Base-by-base conservation (phyloP, 1,284 basidiomycete species). In the Apiotrichum laibachii region DNA sequence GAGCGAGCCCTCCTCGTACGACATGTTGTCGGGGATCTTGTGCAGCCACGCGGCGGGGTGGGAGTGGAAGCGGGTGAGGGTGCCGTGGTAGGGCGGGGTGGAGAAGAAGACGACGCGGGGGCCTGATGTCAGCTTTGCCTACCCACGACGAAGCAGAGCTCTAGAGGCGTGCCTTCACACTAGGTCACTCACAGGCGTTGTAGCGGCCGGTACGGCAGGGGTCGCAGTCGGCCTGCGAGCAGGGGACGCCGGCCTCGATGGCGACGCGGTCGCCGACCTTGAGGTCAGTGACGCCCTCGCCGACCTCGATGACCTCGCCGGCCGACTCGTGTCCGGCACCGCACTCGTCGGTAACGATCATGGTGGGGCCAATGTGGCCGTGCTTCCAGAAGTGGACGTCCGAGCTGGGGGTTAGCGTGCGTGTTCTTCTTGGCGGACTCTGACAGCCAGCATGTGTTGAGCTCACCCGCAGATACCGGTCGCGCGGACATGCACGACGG, bases 11-110 rank as follows among this genome's bases (percentile, higher is more conserved):
- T 84, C 82, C 59, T 83, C 82, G 65, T 63, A 82, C 8, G 71
- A 72, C 22, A 82, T 68, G 62, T 69, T 75, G 60, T 80, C 76
- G 1, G 82, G 82, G 7, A 83, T 70, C 61, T 77, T 78, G 75
- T 84, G 82, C 7, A 83, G 68, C 82, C 82, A 83, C 10, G 75
- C 74, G 0, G 81, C 81, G 0, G 82, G 82, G 65, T 84, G 82
- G 21, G 78, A 72, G 71, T 83, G 82, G 72, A 77, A 83, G 57
- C 80, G 72, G 4, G 78, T 79, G 26, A 81, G 66, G 15, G 77
- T 77, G 54, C 80, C 80, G 67, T 81, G 80, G 68, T 79, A 81
- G 26, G 80, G 80, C 8, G 80, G 80, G 11, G 80, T 80, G 8
- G 77, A 79, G 68, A 81, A 80, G 72, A 80, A 81, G 46, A 80